Conservation (phyloP, 768 basidiomycete species). For the Termitomyces sp. region DNA sequence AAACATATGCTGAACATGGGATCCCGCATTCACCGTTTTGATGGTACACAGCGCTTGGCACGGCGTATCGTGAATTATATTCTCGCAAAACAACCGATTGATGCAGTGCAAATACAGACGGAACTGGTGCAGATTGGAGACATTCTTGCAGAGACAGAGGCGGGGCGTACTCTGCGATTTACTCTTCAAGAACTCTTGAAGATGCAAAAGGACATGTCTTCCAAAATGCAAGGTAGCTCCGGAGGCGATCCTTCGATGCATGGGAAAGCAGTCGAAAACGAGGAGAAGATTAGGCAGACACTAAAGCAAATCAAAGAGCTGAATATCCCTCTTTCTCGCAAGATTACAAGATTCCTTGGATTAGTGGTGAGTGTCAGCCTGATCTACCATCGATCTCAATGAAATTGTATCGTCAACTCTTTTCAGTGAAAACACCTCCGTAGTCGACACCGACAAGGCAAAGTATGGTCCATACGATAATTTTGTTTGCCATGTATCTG, state of each 20-base stretch:
- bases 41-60: slow-evolving; percentile 9
- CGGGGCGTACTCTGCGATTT: slow-evolving; percentile 10
- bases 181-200: slow-evolving; percentile 12
- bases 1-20: slow-evolving; percentile 13
- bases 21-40: slow-evolving; percentile 13
- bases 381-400: neutral
- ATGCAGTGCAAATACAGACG: slow-evolving; percentile 13
- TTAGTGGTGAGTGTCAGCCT: neutral
- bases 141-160: slow-evolving; percentile 13
- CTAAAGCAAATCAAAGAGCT: slow-evolving; percentile 14
- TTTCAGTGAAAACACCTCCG: neutral
- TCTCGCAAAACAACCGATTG: slow-evolving; percentile 7
- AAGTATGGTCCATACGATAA: neutral
- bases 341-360: slow-evolving; percentile 9
- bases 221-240: neutral
- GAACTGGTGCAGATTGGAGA: slow-evolving; percentile 12
- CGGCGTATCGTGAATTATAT: slow-evolving; percentile 13
- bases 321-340: slow-evolving; percentile 12
- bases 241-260: neutral
- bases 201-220: slow-evolving; percentile 8
- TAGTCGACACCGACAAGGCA: neutral
- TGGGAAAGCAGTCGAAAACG: slow-evolving; percentile 1
- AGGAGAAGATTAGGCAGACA: slow-evolving; percentile 11
- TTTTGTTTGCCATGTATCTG: neutral
- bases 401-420: neutral